Evolutionary conservation across 1,139 yeast species (phyloP), one percentile per base, ranked within the genome.

Genomic region (Blastobotrys serpentis): DNA sequence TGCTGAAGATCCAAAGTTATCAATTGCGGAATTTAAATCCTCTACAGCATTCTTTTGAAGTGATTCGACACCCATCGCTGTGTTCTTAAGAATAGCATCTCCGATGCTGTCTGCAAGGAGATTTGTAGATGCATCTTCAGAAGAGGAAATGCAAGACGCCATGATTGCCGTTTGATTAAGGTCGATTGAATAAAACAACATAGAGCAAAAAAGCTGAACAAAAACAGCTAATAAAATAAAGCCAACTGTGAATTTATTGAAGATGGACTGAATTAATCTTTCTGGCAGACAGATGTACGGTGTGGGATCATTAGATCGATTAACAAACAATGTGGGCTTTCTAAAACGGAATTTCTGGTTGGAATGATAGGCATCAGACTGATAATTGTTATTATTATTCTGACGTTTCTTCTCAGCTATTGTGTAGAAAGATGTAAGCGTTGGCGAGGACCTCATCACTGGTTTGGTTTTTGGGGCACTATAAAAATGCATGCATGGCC

Each of bases 371-470:
- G 36, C 19, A 26, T 32, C 29, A 3, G 13, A 14, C 21, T 16
- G n/a, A 13, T 33, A 32, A 30, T 23, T 32, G 23, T 50, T 22
- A 43, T 21, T 16, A 11, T 21, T 17, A 5, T 36, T 18, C 22
- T 18, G 44, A 8, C 50, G 42, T 32, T 47, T 45, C 40, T 47
- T 48, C 37, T 56, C 57, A 2, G 52, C 53, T 4, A 48, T 48
- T 4, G 62, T 58, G 44, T 55, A 57, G 38, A 57, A 58, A 16
- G 61, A 57, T 1, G 53, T 51, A 2, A 58, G 26, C 2, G 62
- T 58, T 18, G 38, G 38, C 5, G 40, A 36, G 25, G 40, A 18
- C 40, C 25, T 36, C 40, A 36, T 36, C 10, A 17, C 11, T 11
- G 26, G 14, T 33, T 30, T 30, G 8, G 19, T 19, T 22, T n/a